These are phyloP conservation scores for Atkinsonella texensis DNA, from an alignment of 2,329 filamentous ascomycete genomes.

Conservation along the genomic window DNA sequence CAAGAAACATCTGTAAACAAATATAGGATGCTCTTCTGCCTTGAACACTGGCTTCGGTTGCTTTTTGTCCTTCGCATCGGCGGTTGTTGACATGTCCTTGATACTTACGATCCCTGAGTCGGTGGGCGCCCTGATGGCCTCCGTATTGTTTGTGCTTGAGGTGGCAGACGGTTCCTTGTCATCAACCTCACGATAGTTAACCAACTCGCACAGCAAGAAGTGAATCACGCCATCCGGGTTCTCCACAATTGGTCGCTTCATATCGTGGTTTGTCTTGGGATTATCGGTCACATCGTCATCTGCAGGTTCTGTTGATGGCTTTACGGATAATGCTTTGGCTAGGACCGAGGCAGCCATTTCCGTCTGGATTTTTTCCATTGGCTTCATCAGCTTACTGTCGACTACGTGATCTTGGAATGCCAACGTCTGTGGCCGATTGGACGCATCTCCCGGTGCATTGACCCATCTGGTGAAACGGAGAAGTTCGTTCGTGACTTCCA, in stretches of 20 bases:
- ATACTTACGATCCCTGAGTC: constrained; percentile 18
- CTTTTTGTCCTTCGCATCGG: constrained; percentile 49
- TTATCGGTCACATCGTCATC: constrained; percentile 52
- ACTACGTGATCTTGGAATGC: constrained; percentile 25
- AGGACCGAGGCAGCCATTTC: constrained; percentile 8
- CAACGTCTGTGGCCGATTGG: constrained; percentile 21
- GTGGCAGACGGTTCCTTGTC: constrained; percentile 53
- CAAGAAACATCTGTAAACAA: constrained; percentile 91
- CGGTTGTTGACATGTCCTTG: constrained; percentile 17
- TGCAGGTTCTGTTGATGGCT: constrained; percentile 44
- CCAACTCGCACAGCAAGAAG: constrained; percentile 81
- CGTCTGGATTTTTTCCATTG: constrained; percentile 10
- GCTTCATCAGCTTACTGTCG: constrained; percentile 10
- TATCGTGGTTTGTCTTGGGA: constrained; percentile 51
- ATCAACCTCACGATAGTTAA: constrained; percentile 86
- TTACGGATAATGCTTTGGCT: constrained; percentile 32
- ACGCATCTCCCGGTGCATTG: constrained; percentile 21
- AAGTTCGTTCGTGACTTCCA: constrained; percentile 77
- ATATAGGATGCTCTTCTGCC: constrained; percentile 85
- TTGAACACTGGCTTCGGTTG: constrained; percentile 67
- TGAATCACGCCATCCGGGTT: constrained; percentile 92
- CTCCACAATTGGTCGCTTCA: constrained; percentile 75
- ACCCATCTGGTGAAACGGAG: constrained; percentile 58
- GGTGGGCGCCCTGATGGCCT: constrained; percentile 19
- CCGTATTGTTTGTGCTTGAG: constrained; percentile 30